Evolutionary conservation across 1,139 yeast species (phyloP).

Genomic region (Suhomyces maxii): DNA sequence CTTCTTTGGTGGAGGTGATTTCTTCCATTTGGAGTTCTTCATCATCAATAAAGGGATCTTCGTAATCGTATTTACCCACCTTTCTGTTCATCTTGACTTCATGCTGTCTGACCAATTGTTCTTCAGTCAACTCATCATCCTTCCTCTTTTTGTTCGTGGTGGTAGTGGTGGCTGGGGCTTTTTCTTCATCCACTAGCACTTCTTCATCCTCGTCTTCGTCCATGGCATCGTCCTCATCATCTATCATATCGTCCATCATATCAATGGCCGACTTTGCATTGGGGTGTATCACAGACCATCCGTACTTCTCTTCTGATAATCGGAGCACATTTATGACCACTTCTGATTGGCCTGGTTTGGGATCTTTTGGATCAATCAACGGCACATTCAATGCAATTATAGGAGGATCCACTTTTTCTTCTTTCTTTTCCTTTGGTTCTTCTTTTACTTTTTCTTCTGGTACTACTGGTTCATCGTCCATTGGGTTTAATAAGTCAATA

Average conservation of each 20-base stretch:
- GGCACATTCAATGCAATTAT: constrained; percentile 65
- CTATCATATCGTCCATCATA: constrained; percentile 60
- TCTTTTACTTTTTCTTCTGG: constrained; percentile 14
- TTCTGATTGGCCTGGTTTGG: constrained; percentile 65
- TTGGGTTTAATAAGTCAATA: constrained; percentile 16
- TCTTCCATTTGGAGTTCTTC: constrained; percentile 90
- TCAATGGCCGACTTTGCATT: constrained; percentile 62
- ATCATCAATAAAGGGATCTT: constrained; percentile 97
- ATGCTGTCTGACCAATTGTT: constrained; percentile 44
- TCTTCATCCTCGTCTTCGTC: constrained; percentile 60
- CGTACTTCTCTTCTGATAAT: constrained; percentile 83
- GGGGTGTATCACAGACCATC: constrained; percentile 73
- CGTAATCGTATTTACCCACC: constrained; percentile 86
- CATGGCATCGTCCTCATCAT: constrained; percentile 59
- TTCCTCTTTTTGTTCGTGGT: constrained; percentile 27
- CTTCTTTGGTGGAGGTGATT: constrained; percentile 89
- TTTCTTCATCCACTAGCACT: constrained; percentile 29
- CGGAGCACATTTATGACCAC: constrained; percentile 77
- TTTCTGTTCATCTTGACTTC: constrained; percentile 57
- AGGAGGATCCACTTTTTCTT: constrained; percentile 29
- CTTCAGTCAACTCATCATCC: constrained; percentile 48
- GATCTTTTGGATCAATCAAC: constrained; percentile 46
- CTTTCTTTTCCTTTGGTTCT: constrained; percentile 23
- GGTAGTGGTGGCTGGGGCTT: not conserved
- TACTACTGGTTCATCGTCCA: constrained; percentile 9